phyloP scores from a whole-genome alignment of 2,329 filamentous ascomycete genomes.

The Clarireedia homoeocarpa region DNA sequence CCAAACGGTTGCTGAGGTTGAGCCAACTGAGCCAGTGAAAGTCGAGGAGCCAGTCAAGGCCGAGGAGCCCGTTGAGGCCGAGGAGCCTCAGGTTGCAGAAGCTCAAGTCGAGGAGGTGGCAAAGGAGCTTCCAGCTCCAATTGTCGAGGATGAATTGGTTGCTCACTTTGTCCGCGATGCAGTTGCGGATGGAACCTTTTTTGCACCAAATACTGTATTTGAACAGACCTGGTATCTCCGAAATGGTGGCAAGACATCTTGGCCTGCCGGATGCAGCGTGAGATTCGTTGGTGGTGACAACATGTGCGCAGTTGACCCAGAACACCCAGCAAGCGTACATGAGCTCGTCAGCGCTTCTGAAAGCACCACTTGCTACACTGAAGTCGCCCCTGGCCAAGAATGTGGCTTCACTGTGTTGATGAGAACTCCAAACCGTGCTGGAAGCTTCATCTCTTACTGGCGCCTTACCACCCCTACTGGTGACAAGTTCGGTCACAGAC shows the following conservation, averaged over 20 bases:
- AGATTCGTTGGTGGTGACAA: conserved; percentile 91
- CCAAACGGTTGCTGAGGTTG: conserved; percentile 65
- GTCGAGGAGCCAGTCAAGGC: conserved; percentile 17
- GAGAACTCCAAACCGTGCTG: conserved; percentile 68
- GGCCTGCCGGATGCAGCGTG: conserved; percentile 86
- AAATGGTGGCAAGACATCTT: conserved; percentile 70
- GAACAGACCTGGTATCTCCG: conserved; percentile 86
- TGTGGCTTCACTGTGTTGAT: conserved; percentile 77
- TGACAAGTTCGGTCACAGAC: conserved; percentile 77
- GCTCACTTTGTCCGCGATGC: conserved; percentile 72
- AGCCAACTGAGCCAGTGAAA: conserved; percentile 48
- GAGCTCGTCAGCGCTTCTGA: conserved; percentile 73
- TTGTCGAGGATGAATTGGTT: conserved; percentile 38
- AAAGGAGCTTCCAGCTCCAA: conserved; percentile 26
- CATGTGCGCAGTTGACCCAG: conserved; percentile 85
- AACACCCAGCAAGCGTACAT: conserved; percentile 67
- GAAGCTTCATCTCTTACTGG: conserved; percentile 92
- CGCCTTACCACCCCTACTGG: conserved; percentile 77
- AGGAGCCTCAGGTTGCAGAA: conserved; percentile 9
- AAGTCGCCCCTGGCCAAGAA: conserved; percentile 66
- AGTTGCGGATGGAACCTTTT: conserved; percentile 66
- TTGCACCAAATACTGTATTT: conserved; percentile 67
- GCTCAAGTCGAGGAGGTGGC: conserved; percentile 21
- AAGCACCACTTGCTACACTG: conserved; percentile 65
- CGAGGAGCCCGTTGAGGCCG: conserved; percentile 20